Evolutionary conservation across 73 alveolate species (phyloP), one percentile per base, ranked within the genome.

Genomic region (Paramecium sexaurelia): DNA sequence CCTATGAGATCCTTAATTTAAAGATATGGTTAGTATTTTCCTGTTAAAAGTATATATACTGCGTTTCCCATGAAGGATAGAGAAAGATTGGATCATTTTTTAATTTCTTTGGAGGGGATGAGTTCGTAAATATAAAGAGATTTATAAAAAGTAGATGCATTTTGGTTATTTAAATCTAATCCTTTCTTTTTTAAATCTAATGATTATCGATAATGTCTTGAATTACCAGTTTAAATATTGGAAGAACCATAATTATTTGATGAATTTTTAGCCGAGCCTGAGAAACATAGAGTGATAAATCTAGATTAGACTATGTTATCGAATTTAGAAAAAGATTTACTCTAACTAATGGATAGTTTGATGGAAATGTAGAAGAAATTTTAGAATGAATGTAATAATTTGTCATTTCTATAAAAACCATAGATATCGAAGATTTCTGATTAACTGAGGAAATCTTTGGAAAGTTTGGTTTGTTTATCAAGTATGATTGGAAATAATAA

Each of bases 401-500:
- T 40, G 10, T 20, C 6, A 75, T 75, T 37, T 75, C 15, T 75
- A 43, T 40, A 75, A 75, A 75, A 75, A 20, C 69, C 67, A 7
- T 27, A 27, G 1, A 19, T 37, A 6, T 6, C 27, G 1, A 75
- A 39, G 29, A 17, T 75, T 1, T 37, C 89, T 39, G 69, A 37
- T 22, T 75, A 75, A 40, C 11, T 75, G 7, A 75, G 89, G n/a
- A 40, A 75, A 43, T 22, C 89, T 0, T 43, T 75, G 20, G 89
- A 75, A 32, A 75, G 89, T 75, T 75, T 78, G 19, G 71, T 78
- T 40, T 78, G 75, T 45, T 40, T 78, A 9, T 78, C 90, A 19
- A 75, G 89, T 39, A 75, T 75, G 89, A 75, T 78, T 40, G 75
- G 90, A 10, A 78, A 78, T 24, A 78, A 37, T 26, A 78, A 78